A percentile compares a stretch with the other conserved stretches of the same genome.
Evolutionary conservation across 768 basidiomycete genomes (phyloP).

Genomic region (Dendrothele bispora): DNA sequence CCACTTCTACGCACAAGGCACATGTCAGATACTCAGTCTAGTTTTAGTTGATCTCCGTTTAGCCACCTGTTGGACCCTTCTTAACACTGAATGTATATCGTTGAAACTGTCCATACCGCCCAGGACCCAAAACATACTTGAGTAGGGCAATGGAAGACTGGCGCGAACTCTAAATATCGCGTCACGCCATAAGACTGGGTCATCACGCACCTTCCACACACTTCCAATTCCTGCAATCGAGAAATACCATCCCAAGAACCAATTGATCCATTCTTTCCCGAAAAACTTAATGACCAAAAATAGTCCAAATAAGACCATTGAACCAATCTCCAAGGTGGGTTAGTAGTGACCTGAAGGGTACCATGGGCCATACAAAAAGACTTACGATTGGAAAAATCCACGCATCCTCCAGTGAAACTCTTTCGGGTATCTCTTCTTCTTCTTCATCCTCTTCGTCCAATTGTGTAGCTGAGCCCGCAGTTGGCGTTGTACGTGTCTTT

Average conservation of each 20-base stretch:
- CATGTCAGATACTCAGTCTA: constrained; percentile 11
- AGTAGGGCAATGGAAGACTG: constrained; percentile 55
- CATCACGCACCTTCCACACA: constrained; percentile 61
- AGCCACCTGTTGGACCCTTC: constrained; percentile 47
- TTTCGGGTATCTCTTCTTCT: constrained; percentile 57
- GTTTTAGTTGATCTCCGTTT: not conserved
- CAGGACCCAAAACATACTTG: constrained; percentile 47
- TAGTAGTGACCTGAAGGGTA: not conserved
- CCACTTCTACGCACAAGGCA: constrained; percentile 12
- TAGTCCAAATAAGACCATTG: constrained; percentile 63
- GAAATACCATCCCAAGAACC: constrained; percentile 76
- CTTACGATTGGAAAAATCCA: constrained; percentile 77
- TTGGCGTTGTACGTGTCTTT: constrained; percentile 11
- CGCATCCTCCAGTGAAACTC: constrained; percentile 66
- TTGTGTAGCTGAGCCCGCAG: constrained; percentile 7
- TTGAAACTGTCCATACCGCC: constrained; percentile 60
- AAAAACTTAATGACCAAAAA: constrained; percentile 73
- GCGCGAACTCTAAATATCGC: constrained; percentile 4
- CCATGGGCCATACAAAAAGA: constrained; percentile 11
- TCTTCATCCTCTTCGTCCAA: constrained; percentile 48
- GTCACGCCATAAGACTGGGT: not conserved
- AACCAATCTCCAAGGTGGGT: too few species aligned
- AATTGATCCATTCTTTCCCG: constrained; percentile 83
- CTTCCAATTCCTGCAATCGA: constrained; percentile 62
- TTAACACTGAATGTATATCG: constrained; percentile 41